phyloP scores from a whole-genome alignment of 192 early-diverging fungal species.

The Obelidium mucronatum region DNA sequence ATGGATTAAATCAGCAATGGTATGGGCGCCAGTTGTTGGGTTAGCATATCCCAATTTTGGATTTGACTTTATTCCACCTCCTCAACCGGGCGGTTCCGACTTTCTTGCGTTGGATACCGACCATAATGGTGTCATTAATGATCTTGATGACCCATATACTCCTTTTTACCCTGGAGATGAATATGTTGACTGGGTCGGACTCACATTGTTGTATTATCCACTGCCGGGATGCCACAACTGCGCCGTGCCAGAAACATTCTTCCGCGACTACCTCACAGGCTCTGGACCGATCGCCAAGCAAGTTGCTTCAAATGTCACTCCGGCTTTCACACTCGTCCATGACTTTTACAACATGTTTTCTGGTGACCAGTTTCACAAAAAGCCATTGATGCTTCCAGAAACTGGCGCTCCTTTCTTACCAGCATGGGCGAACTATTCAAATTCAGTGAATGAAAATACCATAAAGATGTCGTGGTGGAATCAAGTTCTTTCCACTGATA shows the following conservation, averaged over 20 bases:
- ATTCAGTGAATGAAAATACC: background rate
- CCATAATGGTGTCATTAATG: slow-evolving; percentile 34
- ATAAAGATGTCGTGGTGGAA: slow-evolving; percentile 57
- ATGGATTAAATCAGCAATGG: slow-evolving; percentile 46
- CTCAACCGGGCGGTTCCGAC: slow-evolving; percentile 19
- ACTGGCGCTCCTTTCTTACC: slow-evolving; percentile 38
- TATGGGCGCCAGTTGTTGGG: slow-evolving; percentile 57
- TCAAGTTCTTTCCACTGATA: slow-evolving; percentile 42
- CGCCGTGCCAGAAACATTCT: background rate
- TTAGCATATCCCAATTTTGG: slow-evolving; percentile 47
- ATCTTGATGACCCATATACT: slow-evolving; percentile 44
- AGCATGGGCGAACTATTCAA: background rate
- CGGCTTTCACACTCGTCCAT: background rate
- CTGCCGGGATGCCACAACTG: slow-evolving; percentile 14
- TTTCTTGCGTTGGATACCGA: slow-evolving; percentile 45
- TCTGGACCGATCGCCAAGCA: background rate
- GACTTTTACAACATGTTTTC: slow-evolving; percentile 54
- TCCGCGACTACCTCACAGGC: slow-evolving; percentile 13
- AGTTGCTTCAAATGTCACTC: background rate
- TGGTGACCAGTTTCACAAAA: slow-evolving; percentile 18
- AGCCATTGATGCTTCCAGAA: slow-evolving; percentile 55
- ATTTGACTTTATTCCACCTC: background rate
- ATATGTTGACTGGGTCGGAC: slow-evolving; percentile 52
- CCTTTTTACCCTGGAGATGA: slow-evolving; percentile 52
- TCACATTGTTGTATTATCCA: slow-evolving; percentile 44